A percentile compares a stretch with the other conserved stretches of the same genome.
Evolutionary conservation across 176 grass and related monocot genomes (phyloP).

Genomic region (Alopecurus myosuroides): DNA sequence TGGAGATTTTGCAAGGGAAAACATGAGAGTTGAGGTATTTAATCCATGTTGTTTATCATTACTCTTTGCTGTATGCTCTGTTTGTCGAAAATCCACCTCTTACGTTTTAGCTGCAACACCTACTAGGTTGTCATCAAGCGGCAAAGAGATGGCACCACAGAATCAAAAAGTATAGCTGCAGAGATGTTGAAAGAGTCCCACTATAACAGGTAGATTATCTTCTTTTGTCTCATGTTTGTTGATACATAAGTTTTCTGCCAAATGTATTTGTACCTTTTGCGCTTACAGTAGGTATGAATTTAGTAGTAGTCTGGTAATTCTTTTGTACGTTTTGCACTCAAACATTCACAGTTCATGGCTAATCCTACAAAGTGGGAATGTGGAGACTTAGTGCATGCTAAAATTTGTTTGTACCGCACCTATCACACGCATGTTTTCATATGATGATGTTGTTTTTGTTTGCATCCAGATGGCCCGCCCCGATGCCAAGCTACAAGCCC

Average conservation of each 20-base stretch:
- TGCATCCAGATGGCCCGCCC: conserved; percentile 5
- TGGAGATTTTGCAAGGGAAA: not conserved
- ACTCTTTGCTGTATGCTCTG: not conserved
- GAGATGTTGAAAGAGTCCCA: not conserved
- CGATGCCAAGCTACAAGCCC: conserved; percentile 7
- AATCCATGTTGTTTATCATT: not conserved
- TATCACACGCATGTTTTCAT: not conserved
- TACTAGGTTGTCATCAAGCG: conserved; percentile 11
- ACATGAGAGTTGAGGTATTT: not conserved
- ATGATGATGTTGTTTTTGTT: not conserved
- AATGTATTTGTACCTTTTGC: not conserved
- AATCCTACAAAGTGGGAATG: not conserved
- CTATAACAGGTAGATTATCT: not conserved
- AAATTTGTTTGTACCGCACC: not conserved
- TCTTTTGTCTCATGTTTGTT: not conserved
- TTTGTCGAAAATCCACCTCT: not conserved
- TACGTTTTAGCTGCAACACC: not conserved
- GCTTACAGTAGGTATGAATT: not conserved
- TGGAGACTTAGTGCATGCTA: not conserved
- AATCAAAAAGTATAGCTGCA: not conserved
- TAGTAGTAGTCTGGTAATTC: not conserved
- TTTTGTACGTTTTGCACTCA: too few relatives aligned
- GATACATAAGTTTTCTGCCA: too few relatives aligned
- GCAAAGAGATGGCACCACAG: not conserved
- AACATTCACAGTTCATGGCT: not conserved